Percentiles rank a stretch among this genome's conserved stretches.
phyloP scores from a whole-genome alignment of 257 asterid genomes.

The Jasminum sambac region DNA sequence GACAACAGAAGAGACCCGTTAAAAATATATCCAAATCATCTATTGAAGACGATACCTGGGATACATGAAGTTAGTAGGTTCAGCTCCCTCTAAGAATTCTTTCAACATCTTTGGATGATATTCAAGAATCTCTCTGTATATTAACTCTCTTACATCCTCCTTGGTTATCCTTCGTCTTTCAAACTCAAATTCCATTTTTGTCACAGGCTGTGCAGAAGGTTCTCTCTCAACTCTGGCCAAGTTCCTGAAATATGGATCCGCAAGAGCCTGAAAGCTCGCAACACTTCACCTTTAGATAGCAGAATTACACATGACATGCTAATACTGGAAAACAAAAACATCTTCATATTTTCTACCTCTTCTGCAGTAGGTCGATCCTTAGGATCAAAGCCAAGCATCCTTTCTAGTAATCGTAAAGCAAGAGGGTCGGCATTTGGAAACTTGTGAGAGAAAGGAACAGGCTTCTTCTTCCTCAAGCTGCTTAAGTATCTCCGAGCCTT shows the following conservation, averaged over 20 bases:
- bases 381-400: conserved; percentile 97
- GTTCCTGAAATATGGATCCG: conserved; percentile 97
- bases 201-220: conserved; percentile 90
- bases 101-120: conserved; percentile 97
- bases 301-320: neutral
- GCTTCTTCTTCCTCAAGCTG: conserved; percentile 92
- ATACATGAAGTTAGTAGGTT: conserved; percentile 94
- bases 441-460: conserved; percentile 73
- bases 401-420: conserved; percentile 82
- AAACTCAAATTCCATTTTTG: conserved; percentile 97
- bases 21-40: neutral
- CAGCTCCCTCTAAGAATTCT: conserved; percentile 80
- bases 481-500: conserved; percentile 97
- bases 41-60: conserved; percentile 62
- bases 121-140: conserved; percentile 91
- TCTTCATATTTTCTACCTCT: conserved; percentile 48
- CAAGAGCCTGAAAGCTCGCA: conserved; percentile 78
- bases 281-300: conserved; percentile 27
- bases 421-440: conserved; percentile 89
- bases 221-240: conserved; percentile 97
- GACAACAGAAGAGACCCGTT: too few species aligned
- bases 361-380: conserved; percentile 93
- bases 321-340: neutral
- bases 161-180: conserved; percentile 93
- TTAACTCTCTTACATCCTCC: conserved; percentile 89